A percentile compares a stretch with the other conserved stretches of the same genome.
Evolutionary conservation across 805 yeast genomes (phyloP).

Genomic region (Barnettozyma pratensis): DNA sequence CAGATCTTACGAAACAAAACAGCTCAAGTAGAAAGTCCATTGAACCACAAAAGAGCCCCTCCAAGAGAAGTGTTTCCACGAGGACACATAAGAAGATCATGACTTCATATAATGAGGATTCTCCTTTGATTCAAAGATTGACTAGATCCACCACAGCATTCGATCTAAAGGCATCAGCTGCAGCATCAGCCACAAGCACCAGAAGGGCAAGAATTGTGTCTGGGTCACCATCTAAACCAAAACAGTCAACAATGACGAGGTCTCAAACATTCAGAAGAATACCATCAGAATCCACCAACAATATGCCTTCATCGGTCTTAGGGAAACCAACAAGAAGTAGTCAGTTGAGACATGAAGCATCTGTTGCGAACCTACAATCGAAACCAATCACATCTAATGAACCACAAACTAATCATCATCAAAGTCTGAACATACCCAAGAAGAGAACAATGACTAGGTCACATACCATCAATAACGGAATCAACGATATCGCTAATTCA

Average conservation of each 20-base stretch:
- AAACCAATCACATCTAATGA: background rate
- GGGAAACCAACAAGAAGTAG: constrained; percentile 18
- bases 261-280: constrained; percentile 7
- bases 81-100: background rate
- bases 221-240: constrained; percentile 1
- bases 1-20: background rate
- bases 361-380: constrained; percentile 9
- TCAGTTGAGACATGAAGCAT: constrained; percentile 17
- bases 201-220: constrained; percentile 4
- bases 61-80: constrained; percentile 8
- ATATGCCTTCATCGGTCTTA: background rate
- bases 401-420: background rate
- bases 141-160: constrained; percentile 23
- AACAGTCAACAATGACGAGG: background rate
- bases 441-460: constrained; percentile 17
- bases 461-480: constrained; percentile 14
- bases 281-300: constrained; percentile 11
- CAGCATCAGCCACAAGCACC: background rate
- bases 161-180: constrained; percentile 9
- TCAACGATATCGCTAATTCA: constrained; percentile 12
- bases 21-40: background rate
- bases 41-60: background rate
- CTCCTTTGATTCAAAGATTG: constrained; percentile 20
- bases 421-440: constrained; percentile 12
- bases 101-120: constrained; percentile 8